These are phyloP conservation scores for Rutstroemia sydowiana DNA, from an alignment of 2,329 filamentous ascomycete species.

Conservation along the genomic window DNA sequence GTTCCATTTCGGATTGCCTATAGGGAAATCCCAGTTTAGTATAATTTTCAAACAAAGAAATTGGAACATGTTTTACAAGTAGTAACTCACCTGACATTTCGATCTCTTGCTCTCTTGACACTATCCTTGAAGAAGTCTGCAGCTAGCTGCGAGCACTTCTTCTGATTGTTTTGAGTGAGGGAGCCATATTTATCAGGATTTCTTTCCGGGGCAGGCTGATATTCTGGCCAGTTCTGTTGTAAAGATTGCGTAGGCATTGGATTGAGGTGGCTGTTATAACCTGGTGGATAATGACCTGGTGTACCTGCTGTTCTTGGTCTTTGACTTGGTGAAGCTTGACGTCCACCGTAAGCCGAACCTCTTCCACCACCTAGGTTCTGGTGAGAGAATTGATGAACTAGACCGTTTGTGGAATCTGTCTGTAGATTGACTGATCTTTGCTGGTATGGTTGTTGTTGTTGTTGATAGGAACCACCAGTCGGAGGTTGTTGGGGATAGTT, in stretches of 20 bases:
- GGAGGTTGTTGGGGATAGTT: conserved; percentile 43
- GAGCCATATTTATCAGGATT: conserved; percentile 73
- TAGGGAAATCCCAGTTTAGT: neutral
- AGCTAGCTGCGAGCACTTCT: conserved; percentile 63
- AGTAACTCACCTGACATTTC: conserved; percentile 73
- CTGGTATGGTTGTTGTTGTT: conserved; percentile 41
- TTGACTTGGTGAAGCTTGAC: conserved; percentile 59
- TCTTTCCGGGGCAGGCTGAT: conserved; percentile 72
- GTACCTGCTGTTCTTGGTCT: conserved; percentile 80
- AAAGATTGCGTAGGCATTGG: conserved; percentile 55
- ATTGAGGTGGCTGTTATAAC: conserved; percentile 60
- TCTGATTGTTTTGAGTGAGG: conserved; percentile 61
- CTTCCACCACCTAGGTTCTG: conserved; percentile 80
- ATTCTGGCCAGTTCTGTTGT: conserved; percentile 56
- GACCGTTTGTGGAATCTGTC: conserved; percentile 81
- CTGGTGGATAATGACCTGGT: conserved; percentile 44
- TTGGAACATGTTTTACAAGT: neutral
- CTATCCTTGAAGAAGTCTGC: conserved; percentile 98
- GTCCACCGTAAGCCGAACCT: conserved; percentile 59
- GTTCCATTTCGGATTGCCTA: conserved; percentile 88
- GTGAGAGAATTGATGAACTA: conserved; percentile 94
- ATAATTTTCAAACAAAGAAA: neutral
- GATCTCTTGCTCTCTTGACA: conserved; percentile 88
- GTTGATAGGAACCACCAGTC: conserved; percentile 44
- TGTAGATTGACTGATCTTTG: conserved; percentile 45